Base-by-base conservation (phyloP, 2,329 filamentous ascomycete species). In the Aschersonia sp. region DNA sequence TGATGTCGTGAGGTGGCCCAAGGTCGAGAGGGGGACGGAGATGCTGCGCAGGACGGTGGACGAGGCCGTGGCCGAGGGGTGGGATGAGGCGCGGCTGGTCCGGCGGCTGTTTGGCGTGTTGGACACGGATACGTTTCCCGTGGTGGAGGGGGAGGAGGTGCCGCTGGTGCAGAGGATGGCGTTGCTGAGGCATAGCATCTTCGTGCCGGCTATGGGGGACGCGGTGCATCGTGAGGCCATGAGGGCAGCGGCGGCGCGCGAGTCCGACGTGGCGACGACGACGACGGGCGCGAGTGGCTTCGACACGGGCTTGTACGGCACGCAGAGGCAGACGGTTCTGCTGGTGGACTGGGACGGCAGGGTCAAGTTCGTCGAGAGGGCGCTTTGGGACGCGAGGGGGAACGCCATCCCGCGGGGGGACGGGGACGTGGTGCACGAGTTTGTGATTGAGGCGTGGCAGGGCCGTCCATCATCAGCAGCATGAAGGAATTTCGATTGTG, bases 321-420 rank as follows among this genome's bases (percentile, higher is more conserved):
- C 79, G 4, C 79, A 83, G 61, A 65, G 79, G 40, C 79, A 83
- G 64, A 82, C 78, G 0, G 64, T 82, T 10, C 61, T 83, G 10
- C 61, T 82, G 43, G 73, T 82, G 5, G 77, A 80, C 54, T 79
- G 75, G 74, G 69, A 80, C 3, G 79, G 79, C 3, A 77, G 77
- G 38, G 75, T 80, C 20, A 74, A 71, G 0, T 79, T 75, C 55
- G 68, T 69, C 31, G 79, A 83, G 62, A 66, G 79, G 38, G 73
- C 77, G 4, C 61, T 82, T 42, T 83, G 71, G 68, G 78, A 82
- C 56, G 63, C 65, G 0, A 68, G 77, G 45, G 79, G 79, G 6
- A 73, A 77, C 46, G 58, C 66, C 2, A 66, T 82, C 43, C 64
- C 69, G 29, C 68, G 70, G 29, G 77, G 76, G 0, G 57, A 73